These are phyloP conservation scores for Aspergillus cejpii DNA, from an alignment of 2,329 filamentous ascomycete genomes.

Conservation along the genomic window DNA sequence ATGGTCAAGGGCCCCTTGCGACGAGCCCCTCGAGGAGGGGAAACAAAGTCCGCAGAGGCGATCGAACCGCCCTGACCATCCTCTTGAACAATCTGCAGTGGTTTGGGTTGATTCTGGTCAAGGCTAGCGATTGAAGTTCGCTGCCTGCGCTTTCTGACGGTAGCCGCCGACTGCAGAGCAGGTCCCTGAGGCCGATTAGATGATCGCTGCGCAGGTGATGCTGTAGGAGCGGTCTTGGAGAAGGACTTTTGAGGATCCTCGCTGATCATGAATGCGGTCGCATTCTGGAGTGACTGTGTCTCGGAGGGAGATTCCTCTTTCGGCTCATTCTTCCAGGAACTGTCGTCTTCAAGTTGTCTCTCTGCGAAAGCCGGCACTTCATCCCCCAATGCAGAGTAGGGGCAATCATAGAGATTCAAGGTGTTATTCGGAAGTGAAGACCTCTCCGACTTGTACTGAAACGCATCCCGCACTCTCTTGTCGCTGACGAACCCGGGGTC, in stretches of 20 bases:
- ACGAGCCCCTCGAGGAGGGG: slow-evolving; percentile 39
- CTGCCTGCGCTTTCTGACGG: slow-evolving; percentile 34
- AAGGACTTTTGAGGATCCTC: slow-evolving; percentile 29
- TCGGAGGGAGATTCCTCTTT: slow-evolving; percentile 23
- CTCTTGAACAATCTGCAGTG: slow-evolving; percentile 41
- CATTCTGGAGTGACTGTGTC: slow-evolving; percentile 20
- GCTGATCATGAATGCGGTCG: slow-evolving; percentile 34
- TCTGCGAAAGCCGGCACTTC: slow-evolving; percentile 27
- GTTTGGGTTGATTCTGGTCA: slow-evolving; percentile 27
- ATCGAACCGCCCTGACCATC: slow-evolving; percentile 40
- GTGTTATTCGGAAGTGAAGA: slow-evolving; percentile 35
- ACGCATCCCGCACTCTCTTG: slow-evolving; percentile 22
- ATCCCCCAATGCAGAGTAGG: slow-evolving; percentile 30
- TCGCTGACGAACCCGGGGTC: slow-evolving; percentile 15
- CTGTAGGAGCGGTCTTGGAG: slow-evolving; percentile 21
- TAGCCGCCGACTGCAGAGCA: slow-evolving; percentile 27
- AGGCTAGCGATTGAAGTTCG: slow-evolving; percentile 23
- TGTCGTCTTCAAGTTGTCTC: slow-evolving; percentile 27
- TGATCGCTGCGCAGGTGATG: slow-evolving; percentile 20
- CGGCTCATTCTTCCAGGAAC: slow-evolving; percentile 26
- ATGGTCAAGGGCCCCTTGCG: slow-evolving; percentile 38
- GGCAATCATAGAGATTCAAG: slow-evolving; percentile 29
- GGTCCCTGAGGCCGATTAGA: slow-evolving; percentile 26
- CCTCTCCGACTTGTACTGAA: slow-evolving; percentile 33
- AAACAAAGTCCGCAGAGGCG: slow-evolving; percentile 38